These are phyloP conservation scores for Juncus inflexus DNA, from an alignment of 176 grass and related monocot species.

Conservation along the genomic window DNA sequence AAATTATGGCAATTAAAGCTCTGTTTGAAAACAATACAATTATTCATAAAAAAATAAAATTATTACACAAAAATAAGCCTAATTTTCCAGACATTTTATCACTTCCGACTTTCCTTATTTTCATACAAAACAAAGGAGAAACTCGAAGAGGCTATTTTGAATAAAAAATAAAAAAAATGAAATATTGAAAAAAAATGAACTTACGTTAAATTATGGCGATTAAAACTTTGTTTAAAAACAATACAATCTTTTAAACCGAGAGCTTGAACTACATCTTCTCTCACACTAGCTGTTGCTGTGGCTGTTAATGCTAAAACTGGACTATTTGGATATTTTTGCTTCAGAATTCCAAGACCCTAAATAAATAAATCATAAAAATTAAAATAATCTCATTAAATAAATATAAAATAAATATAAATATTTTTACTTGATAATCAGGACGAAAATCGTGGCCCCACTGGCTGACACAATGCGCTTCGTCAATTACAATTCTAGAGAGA, in stretches of 20 bases:
- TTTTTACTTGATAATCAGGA: constrained; percentile 83
- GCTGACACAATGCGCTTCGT: constrained; percentile 98
- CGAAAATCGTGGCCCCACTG: constrained; percentile 99
- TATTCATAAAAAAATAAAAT: constrained; percentile 20
- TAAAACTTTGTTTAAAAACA: constrained; percentile 91
- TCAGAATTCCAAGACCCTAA: constrained; percentile 76
- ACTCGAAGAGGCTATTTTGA: neutral
- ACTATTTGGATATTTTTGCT: constrained; percentile 61
- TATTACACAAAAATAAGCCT: too few relatives aligned
- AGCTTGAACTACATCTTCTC: constrained; percentile 97
- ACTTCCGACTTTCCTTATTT: too few relatives aligned
- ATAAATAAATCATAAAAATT: constrained; percentile 17
- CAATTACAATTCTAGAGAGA: constrained; percentile 95
- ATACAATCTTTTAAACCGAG: constrained; percentile 76
- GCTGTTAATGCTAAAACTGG: constrained; percentile 88
- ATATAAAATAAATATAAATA: neutral
- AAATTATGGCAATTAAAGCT: constrained; percentile 95
- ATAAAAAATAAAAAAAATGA: constrained; percentile 11
- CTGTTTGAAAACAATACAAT: constrained; percentile 85
- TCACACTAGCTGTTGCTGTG: constrained; percentile 86
- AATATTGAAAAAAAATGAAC: constrained; percentile 23
- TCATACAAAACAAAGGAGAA: too few relatives aligned
- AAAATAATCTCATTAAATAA: constrained; percentile 25
- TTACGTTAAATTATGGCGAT: constrained; percentile 82
- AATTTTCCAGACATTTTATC: too few relatives aligned